A percentile compares a stretch with the other conserved stretches of the same genome.
These are phyloP conservation scores for Candida ovalis DNA, from an alignment of 805 yeast species.

Conservation along the genomic window DNA sequence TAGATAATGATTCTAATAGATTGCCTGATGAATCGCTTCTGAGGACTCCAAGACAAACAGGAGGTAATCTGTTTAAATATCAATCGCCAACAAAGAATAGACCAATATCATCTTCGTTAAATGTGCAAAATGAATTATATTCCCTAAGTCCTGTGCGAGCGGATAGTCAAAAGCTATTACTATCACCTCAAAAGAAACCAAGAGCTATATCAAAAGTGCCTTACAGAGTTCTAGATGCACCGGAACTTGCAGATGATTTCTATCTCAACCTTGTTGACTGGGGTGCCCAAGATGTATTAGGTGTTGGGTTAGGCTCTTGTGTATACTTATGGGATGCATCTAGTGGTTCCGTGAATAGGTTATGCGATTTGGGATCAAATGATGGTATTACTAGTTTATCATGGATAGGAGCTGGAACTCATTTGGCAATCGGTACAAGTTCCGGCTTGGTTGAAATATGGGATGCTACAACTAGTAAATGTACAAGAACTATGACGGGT, in stretches of 20 bases:
- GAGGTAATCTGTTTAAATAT: constrained; percentile 63
- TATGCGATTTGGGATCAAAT: constrained; percentile 63
- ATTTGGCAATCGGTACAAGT: constrained; percentile 87
- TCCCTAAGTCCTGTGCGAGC: constrained; percentile 84
- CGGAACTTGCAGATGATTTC: constrained; percentile 90
- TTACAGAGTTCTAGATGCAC: constrained; percentile 91
- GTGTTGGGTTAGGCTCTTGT: constrained; percentile 84
- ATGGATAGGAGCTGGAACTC: constrained; percentile 95
- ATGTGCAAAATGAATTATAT: constrained; percentile 69
- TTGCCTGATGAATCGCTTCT: constrained; percentile 18
- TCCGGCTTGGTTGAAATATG: constrained; percentile 89
- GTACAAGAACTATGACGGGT: constrained; percentile 90
- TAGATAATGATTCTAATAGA: constrained; percentile 9
- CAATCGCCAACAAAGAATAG: constrained; percentile 65
- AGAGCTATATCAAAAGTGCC: constrained; percentile 83
- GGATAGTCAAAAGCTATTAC: constrained; percentile 73
- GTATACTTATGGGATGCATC: constrained; percentile 91
- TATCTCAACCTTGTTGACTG: constrained; percentile 90
- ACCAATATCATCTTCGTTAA: constrained; percentile 56
- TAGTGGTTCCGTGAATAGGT: constrained; percentile 74
- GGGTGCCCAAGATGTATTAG: constrained; percentile 86
- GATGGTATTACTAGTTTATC: constrained; percentile 79
- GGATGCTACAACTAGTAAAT: constrained; percentile 81
- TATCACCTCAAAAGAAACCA: constrained; percentile 78
- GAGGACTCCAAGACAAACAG: constrained; percentile 33